Base-by-base conservation (phyloP, 2,329 filamentous ascomycete species). In the Talaromyces sp. region DNA sequence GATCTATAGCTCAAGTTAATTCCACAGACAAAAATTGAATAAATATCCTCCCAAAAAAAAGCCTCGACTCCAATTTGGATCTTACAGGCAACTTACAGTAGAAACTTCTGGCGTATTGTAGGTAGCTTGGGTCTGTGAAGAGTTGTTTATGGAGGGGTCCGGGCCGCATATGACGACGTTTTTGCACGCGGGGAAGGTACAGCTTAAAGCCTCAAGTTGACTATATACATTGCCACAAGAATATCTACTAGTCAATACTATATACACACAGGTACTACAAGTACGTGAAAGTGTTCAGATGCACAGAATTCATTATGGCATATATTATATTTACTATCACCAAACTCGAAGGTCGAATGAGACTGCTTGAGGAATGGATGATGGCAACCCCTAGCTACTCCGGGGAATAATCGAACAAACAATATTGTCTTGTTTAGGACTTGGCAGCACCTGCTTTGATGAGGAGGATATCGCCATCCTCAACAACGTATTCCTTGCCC, bases 401-500 rank as follows among this genome's bases (percentile, higher is more conserved):
- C 24, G 39, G 37, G 41, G 14, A 45, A 48, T 54, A 19, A 37
- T 56, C n/a, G 22, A 14, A 24, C 11, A 39, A 22, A 22, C 16
- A 35, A 35, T 22, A 48, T 57, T 41, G 16, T 19, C 22, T 22
- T 14, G 22, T 50, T 65, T 78, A 82, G 68, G 71, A 72, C 75
- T 82, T 83, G 64, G 82, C 79, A 72, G 79, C 82, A 75, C 79
- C 81, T 71, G 77, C 78, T 85, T 97, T 97, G 85, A 97, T 93
- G 73, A 97, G 86, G 71, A 97, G 77, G 71, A 89, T 87, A 75
- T 89, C 81, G 59, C 81, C 81, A 69, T 83, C 82, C 72, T 82
- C 77, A 35, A 82, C 79, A 59, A 80, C 86, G 78, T 99, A 98
- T 60, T 98, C 94, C 84, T 98, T 98, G 76, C 95, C 95, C 85